A percentile compares a stretch with the other conserved stretches of the same genome.
phyloP scores from a whole-genome alignment of 495 filamentous ascomycete species.

The Penicillium steckii region DNA sequence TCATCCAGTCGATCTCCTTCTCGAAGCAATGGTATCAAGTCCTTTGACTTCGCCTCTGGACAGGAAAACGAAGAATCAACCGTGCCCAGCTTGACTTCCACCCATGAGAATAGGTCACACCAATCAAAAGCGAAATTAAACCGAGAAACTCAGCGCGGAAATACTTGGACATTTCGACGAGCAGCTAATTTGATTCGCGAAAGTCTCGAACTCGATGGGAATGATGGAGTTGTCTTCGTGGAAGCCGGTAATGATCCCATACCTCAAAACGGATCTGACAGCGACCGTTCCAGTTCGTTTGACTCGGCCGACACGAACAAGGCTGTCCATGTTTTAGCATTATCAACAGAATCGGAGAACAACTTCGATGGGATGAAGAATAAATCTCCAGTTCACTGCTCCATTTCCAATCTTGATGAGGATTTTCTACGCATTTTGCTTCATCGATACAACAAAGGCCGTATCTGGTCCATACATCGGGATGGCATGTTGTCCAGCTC shows the following conservation, averaged over 20 bases:
- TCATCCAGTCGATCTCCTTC: conserved; percentile 23
- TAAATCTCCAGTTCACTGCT: conserved; percentile 16
- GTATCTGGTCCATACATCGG: conserved; percentile 61
- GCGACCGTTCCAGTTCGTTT: conserved; percentile 21
- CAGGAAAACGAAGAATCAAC: conserved; percentile 21
- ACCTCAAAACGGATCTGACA: conserved; percentile 23
- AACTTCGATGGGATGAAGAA: conserved; percentile 26
- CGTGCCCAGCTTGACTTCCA: conserved; percentile 10
- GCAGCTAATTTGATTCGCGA: conserved; percentile 58
- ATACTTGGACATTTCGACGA: conserved; percentile 47
- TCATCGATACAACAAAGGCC: conserved; percentile 56
- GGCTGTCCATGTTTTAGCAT: conserved; percentile 29
- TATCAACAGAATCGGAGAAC: conserved; percentile 34
- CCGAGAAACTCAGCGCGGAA: conserved; percentile 10
- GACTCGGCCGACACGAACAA: conserved; percentile 24
- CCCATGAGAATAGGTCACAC: neutral
- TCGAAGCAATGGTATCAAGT: conserved; percentile 24
- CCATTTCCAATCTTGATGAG: conserved; percentile 31
- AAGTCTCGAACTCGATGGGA: conserved; percentile 47
- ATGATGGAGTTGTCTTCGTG: conserved; percentile 53
- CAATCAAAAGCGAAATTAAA: conserved; percentile 17
- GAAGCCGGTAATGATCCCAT: conserved; percentile 28
- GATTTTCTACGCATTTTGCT: conserved; percentile 50
- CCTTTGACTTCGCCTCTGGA: conserved; percentile 23
- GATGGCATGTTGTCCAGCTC: conserved; percentile 42